Evolutionary conservation across 169 alveolate species (phyloP).

Genomic region (Plasmodium knowlesi): DNA sequence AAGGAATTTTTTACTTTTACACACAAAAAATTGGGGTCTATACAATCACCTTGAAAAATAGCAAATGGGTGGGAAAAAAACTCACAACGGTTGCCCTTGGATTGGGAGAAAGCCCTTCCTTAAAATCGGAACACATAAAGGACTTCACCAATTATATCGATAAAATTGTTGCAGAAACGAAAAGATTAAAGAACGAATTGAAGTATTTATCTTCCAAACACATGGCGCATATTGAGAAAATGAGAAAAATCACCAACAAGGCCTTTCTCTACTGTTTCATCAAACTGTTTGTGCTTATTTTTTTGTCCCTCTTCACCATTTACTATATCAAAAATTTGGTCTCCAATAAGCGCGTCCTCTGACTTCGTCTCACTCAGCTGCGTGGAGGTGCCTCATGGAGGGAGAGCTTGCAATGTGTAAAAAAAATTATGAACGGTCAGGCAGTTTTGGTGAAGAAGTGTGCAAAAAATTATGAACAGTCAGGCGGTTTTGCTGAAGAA

Average conservation of each 20-base stretch:
- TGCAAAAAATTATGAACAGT: background rate
- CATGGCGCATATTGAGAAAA: slow-evolving; percentile 57
- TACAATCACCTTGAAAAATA: slow-evolving; percentile 48
- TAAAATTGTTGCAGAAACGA: slow-evolving; percentile 43
- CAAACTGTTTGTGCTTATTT: slow-evolving; percentile 60
- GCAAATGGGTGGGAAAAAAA: slow-evolving; percentile 54
- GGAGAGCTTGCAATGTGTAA: background rate
- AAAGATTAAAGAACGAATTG: slow-evolving; percentile 62
- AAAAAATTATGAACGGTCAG: background rate
- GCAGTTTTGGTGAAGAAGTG: background rate
- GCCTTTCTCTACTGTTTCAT: slow-evolving; percentile 68
- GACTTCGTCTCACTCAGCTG: background rate
- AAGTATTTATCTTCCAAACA: slow-evolving; percentile 72
- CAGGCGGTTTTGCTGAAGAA: background rate
- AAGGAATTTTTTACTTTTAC: slow-evolving; percentile 68
- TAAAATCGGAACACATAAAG: slow-evolving; percentile 60
- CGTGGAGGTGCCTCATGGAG: background rate
- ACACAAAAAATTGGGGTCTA: slow-evolving; percentile 55
- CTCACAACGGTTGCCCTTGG: slow-evolving; percentile 71
- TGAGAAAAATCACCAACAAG: slow-evolving; percentile 68
- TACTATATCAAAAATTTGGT: slow-evolving; percentile 69
- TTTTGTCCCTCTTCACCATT: slow-evolving; percentile 60
- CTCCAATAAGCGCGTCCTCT: slow-evolving; percentile 67
- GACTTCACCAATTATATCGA: slow-evolving; percentile 62
- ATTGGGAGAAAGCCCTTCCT: slow-evolving; percentile 60